Conservation (phyloP, 108 stramenopile genomes). For the Seminavis robusta region DNA sequence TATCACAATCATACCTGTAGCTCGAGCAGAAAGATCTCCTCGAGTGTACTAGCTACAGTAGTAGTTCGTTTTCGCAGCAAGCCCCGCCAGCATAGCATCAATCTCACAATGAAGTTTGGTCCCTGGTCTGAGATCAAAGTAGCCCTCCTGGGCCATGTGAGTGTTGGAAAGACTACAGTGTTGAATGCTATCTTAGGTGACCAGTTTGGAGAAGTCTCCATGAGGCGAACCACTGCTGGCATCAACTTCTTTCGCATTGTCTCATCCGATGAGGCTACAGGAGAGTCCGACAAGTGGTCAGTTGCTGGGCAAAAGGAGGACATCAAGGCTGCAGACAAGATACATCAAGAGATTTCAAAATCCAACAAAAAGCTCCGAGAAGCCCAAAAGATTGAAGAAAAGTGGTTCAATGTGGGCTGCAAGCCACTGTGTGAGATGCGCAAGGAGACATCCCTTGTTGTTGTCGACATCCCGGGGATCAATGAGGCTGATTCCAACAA, state of each 20-base stretch:
- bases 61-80: too few relatives aligned
- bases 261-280: not conserved
- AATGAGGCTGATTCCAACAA: conserved; percentile 17
- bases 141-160: conserved; percentile 26
- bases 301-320: not conserved
- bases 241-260: conserved; percentile 22
- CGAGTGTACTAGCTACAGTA: too few relatives aligned
- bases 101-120: too few relatives aligned
- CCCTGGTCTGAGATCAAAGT: too few relatives aligned
- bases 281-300: not conserved
- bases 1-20: too few relatives aligned
- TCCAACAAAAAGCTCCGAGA: conserved; percentile 30
- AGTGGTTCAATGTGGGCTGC: conserved; percentile 23
- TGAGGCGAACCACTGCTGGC: conserved; percentile 27
- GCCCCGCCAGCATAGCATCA: too few relatives aligned
- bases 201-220: conserved; percentile 25
- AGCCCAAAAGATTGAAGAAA: conserved; percentile 12
- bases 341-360: conserved; percentile 12
- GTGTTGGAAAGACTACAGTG: conserved; percentile 24
- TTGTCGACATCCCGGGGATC: conserved; percentile 29
- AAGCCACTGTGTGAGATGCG: conserved; percentile 23
- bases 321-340: conserved; percentile 4
- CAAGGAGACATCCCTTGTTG: conserved; percentile 17
- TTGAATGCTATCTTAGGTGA: conserved; percentile 23
- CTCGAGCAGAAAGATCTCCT: too few relatives aligned